A percentile compares a stretch with the other conserved stretches of the same genome.
These are phyloP conservation scores for Osmozyma mogii DNA, from an alignment of 805 yeast genomes.

Conservation along the genomic window DNA sequence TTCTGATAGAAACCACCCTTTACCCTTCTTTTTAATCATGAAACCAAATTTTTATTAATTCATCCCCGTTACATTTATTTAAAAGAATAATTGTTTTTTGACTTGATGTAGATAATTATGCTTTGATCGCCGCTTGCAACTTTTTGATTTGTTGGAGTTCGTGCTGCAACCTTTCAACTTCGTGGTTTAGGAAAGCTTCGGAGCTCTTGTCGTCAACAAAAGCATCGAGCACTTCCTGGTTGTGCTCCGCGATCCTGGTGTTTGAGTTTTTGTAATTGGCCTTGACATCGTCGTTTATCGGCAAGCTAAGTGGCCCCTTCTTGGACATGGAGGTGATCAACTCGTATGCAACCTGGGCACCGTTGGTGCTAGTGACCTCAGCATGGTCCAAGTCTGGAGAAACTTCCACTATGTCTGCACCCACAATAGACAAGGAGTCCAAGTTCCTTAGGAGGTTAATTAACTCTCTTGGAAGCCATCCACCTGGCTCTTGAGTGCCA, in stretches of 20 bases:
- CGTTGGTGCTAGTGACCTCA: conserved; percentile 61
- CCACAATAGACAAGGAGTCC: conserved; percentile 40
- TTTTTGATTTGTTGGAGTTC: conserved; percentile 5
- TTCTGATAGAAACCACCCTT: too few relatives aligned
- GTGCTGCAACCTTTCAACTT: conserved; percentile 1
- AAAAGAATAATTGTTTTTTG: too few relatives aligned
- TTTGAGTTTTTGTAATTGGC: background rate
- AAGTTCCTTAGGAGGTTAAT: conserved; percentile 39
- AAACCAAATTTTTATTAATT: too few relatives aligned
- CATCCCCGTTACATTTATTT: too few relatives aligned
- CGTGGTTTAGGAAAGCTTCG: background rate
- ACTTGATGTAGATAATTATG: too few relatives aligned
- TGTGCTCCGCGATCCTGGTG: too few relatives aligned
- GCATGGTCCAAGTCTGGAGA: conserved; percentile 59
- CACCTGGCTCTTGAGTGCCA: conserved; percentile 55
- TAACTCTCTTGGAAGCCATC: conserved; percentile 49
- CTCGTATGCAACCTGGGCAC: conserved; percentile 66
- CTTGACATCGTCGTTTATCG: conserved; percentile 2
- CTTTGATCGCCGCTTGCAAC: too few relatives aligned
- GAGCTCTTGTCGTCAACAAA: background rate
- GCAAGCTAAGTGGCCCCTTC: conserved; percentile 30
- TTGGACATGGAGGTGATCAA: conserved; percentile 69
- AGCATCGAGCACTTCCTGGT: conserved; percentile 2
- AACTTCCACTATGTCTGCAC: conserved; percentile 53
- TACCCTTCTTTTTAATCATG: too few relatives aligned